These are phyloP conservation scores for Colletotrichum graminicola DNA, from an alignment of 2,329 filamentous ascomycete genomes.

Conservation along the genomic window DNA sequence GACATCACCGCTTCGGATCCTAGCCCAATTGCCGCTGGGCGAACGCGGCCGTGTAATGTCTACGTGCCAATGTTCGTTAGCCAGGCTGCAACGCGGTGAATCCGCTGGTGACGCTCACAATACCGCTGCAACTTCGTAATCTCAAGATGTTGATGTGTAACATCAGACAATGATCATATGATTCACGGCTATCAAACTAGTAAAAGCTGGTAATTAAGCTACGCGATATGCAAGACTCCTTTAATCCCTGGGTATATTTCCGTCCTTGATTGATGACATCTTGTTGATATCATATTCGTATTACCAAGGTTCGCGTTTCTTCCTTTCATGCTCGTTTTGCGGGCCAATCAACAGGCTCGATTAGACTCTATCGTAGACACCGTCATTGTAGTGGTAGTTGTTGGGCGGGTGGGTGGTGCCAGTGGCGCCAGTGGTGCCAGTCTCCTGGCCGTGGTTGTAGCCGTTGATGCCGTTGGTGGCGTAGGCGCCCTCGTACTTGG, in stretches of 20 bases:
- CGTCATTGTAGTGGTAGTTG: slow-evolving; percentile 54
- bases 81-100: background rate
- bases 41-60: too few relatives aligned
- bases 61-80: background rate
- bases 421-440: slow-evolving; percentile 33
- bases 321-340: slow-evolving; percentile 28
- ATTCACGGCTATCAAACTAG: slow-evolving; percentile 7
- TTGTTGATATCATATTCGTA: background rate
- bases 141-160: background rate
- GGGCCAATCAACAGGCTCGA: slow-evolving; percentile 16
- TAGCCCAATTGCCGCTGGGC: background rate
- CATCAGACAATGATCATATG: background rate
- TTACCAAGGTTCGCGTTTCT: slow-evolving; percentile 39
- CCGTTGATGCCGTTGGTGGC: slow-evolving; percentile 9
- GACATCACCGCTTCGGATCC: background rate
- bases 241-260: slow-evolving; percentile 33
- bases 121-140: too few relatives aligned
- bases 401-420: slow-evolving; percentile 36
- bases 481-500: slow-evolving; percentile 43
- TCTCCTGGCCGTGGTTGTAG: slow-evolving; percentile 34
- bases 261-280: slow-evolving; percentile 10
- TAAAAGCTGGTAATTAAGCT: background rate
- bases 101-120: background rate
- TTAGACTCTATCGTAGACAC: slow-evolving; percentile 49
- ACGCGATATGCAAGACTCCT: slow-evolving; percentile 8